Conservation (phyloP, 2,329 filamentous ascomycete genomes). For the Penicillium rolfsii region DNA sequence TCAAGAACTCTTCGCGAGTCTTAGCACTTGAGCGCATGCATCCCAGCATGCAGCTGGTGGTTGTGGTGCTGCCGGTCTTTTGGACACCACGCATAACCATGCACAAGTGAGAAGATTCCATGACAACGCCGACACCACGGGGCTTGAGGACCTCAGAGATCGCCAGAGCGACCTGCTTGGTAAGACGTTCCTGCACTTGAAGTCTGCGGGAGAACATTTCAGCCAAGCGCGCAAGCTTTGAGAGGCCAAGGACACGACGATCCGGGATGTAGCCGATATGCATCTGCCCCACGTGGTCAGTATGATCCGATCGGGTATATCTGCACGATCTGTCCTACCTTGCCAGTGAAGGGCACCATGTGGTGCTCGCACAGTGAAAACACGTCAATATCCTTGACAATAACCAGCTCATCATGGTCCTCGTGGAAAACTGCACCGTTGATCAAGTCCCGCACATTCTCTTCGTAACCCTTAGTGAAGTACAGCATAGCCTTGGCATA, state of each 20-base stretch:
- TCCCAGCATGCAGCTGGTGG: conserved; percentile 96
- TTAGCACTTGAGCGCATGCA: conserved; percentile 91
- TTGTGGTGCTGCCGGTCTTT: conserved; percentile 83
- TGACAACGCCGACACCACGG: conserved; percentile 93
- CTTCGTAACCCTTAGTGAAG: conserved; percentile 95
- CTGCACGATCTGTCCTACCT: conserved; percentile 58
- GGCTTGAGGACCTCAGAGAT: conserved; percentile 92
- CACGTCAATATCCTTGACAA: conserved; percentile 96
- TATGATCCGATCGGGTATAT: conserved; percentile 4
- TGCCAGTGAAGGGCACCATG: conserved; percentile 92
- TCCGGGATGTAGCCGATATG: conserved; percentile 98
- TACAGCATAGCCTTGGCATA: conserved; percentile 96
- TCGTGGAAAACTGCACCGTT: conserved; percentile 95
- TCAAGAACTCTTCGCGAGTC: conserved; percentile 94
- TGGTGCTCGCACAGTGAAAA: conserved; percentile 97
- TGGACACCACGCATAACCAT: conserved; percentile 99
- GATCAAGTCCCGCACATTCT: conserved; percentile 88
- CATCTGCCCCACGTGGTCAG: conserved; percentile 64
- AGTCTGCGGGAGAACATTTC: conserved; percentile 94
- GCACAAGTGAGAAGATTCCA: conserved; percentile 95
- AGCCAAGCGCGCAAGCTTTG: conserved; percentile 91
- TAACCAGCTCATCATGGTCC: conserved; percentile 94
- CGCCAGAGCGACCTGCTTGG: conserved; percentile 92
- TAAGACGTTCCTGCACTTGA: conserved; percentile 94
- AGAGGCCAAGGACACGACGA: conserved; percentile 88